phyloP scores from a whole-genome alignment of 768 basidiomycete species.

The Neoboletus magnificus region DNA sequence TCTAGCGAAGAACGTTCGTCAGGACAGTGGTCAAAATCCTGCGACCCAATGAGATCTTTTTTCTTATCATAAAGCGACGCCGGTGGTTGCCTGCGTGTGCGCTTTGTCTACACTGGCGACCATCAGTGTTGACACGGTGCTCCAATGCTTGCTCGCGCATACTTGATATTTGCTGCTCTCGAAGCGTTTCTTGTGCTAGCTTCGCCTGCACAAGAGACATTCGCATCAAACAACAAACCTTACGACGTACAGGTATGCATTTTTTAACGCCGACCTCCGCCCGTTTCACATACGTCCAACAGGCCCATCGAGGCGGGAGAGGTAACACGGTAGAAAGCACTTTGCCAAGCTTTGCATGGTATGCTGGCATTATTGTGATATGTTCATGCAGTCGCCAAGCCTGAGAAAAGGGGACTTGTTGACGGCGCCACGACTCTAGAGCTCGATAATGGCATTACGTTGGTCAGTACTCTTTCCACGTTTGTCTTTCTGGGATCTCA shows the following conservation, averaged over 20 bases:
- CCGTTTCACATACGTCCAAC: conserved; percentile 1
- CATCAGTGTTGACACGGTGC: neutral
- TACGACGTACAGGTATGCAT: conserved; percentile 51
- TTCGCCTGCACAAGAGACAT: conserved; percentile 29
- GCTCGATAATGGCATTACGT: conserved; percentile 75
- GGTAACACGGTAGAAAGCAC: conserved; percentile 74
- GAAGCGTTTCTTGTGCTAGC: conserved; percentile 13
- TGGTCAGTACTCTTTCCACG: conserved; percentile 36
- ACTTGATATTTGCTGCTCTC: conserved; percentile 6
- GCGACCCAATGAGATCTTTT: conserved; percentile 16
- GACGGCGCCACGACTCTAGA: conserved; percentile 76
- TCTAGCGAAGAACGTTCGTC: conserved; percentile 30
- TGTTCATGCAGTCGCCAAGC: conserved; percentile 1
- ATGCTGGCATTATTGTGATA: conserved; percentile 15
- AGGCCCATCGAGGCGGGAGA: conserved; percentile 77
- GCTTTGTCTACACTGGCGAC: neutral
- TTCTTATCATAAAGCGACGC: neutral
- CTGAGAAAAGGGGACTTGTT: conserved; percentile 57
- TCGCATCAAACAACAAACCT: conserved; percentile 26
- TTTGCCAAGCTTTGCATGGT: conserved; percentile 77
- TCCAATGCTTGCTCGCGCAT: conserved; percentile 16
- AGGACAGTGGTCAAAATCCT: conserved; percentile 14
- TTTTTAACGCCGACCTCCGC: neutral
- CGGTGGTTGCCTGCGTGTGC: neutral
- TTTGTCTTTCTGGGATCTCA: conserved; percentile 4